A percentile compares a stretch with the other conserved stretches of the same genome.
Evolutionary conservation across 257 asterid species (phyloP).

Genomic region (Solanum virginianum): DNA sequence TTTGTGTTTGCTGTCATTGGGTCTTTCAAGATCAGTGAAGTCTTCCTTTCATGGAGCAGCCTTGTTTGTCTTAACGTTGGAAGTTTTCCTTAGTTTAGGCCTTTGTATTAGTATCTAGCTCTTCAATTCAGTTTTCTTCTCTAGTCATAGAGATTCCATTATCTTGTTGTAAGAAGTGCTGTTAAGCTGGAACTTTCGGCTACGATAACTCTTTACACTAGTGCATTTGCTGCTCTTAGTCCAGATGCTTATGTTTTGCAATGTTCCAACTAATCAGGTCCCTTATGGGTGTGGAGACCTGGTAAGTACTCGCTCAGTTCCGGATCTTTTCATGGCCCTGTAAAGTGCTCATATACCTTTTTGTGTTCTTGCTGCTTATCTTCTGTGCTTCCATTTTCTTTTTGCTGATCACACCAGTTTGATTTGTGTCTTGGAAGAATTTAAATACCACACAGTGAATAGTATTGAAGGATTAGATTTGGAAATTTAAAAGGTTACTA

Average conservation of each 20-base stretch:
- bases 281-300: background rate
- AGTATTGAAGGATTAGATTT: background rate
- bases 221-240: background rate
- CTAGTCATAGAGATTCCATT: background rate
- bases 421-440: background rate
- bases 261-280: background rate
- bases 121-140: background rate
- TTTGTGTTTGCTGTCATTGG: background rate
- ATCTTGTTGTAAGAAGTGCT: background rate
- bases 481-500: background rate
- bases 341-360: background rate
- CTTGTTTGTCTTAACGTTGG: background rate
- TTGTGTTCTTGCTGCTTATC: background rate
- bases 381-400: background rate
- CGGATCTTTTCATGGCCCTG: no score
- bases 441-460: background rate
- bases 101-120: background rate
- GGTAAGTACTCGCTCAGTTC: background rate
- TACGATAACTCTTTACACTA: background rate
- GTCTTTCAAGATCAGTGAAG: background rate
- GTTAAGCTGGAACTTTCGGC: background rate
- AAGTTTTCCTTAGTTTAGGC: background rate
- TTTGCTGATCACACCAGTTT: background rate
- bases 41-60: background rate
- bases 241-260: background rate